phyloP scores from a whole-genome alignment of 257 asterid genomes.

The Linaria vulgaris region DNA sequence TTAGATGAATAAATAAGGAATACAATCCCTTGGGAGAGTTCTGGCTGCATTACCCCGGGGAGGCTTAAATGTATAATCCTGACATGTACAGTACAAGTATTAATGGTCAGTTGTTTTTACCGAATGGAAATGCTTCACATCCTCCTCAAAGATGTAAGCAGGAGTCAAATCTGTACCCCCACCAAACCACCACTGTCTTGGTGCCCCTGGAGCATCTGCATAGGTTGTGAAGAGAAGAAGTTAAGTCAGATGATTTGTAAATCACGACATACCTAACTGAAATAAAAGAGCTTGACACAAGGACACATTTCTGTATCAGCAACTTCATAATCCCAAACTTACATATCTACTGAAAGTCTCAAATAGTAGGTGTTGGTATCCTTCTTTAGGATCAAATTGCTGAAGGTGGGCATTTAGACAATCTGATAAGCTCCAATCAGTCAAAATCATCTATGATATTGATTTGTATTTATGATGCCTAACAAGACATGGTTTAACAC shows the following conservation, averaged over 20 bases:
- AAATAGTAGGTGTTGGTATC: background rate
- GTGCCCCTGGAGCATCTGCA: slow-evolving; percentile 95
- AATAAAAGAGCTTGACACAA: slow-evolving; percentile 21
- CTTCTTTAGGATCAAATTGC: slow-evolving; percentile 3
- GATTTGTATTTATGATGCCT: background rate
- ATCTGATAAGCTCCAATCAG: background rate
- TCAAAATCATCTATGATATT: background rate
- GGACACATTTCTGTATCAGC: background rate
- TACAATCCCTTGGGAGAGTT: background rate
- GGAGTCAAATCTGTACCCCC: slow-evolving; percentile 99
- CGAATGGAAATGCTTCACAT: slow-evolving; percentile 90
- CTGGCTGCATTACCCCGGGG: background rate
- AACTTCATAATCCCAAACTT: slow-evolving; percentile 16
- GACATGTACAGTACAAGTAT: slow-evolving; percentile 20
- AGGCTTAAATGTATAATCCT: background rate
- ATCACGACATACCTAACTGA: slow-evolving; percentile 8
- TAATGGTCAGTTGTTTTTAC: slow-evolving; percentile 41
- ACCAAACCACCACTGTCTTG: slow-evolving; percentile 98
- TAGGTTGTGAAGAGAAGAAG: slow-evolving; percentile 25
- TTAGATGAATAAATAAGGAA: background rate
- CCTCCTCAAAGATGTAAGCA: slow-evolving; percentile 95
- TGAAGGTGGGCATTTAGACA: background rate
- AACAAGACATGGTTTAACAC: slow-evolving; percentile 1
- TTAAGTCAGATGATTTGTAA: background rate
- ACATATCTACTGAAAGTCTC: slow-evolving; percentile 7